These are phyloP conservation scores for Macrocybe gigantea DNA, from an alignment of 768 basidiomycete genomes.

Conservation along the genomic window DNA sequence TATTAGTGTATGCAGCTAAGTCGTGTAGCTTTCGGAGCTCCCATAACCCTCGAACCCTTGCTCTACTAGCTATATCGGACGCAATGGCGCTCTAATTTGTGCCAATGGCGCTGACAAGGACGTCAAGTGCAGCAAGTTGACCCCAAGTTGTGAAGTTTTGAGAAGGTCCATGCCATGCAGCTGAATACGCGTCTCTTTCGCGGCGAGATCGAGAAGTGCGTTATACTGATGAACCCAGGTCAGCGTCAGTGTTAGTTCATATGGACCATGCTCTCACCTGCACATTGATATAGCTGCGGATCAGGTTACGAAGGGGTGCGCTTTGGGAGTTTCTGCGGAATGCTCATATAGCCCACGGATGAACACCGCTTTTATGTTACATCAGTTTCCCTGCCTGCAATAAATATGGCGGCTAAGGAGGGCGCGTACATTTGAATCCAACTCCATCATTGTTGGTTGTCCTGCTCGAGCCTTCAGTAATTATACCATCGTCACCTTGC, in stretches of 20 bases:
- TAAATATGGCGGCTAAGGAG: not conserved
- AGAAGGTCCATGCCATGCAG: conserved; percentile 41
- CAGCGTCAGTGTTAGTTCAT: not conserved
- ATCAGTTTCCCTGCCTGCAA: too few relatives aligned
- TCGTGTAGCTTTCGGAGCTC: conserved; percentile 10
- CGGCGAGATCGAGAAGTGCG: conserved; percentile 42
- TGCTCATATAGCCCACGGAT: conserved; percentile 44
- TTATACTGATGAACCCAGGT: conserved; percentile 30
- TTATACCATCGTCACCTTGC: conserved; percentile 44
- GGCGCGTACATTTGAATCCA: conserved; percentile 42
- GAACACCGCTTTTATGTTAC: conserved; percentile 26
- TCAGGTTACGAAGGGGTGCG: conserved; percentile 28
- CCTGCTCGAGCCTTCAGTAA: conserved; percentile 43
- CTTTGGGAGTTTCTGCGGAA: conserved; percentile 33
- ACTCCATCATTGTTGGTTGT: conserved; percentile 37
- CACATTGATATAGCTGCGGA: conserved; percentile 46
- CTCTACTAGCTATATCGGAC: not conserved
- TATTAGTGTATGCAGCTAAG: too few relatives aligned
- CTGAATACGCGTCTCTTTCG: conserved; percentile 35
- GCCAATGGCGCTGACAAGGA: conserved; percentile 31
- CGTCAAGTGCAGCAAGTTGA: conserved; percentile 41
- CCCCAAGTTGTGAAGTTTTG: conserved; percentile 43
- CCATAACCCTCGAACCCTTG: conserved; percentile 3
- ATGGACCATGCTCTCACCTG: conserved; percentile 27
- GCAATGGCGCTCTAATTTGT: conserved; percentile 17